Evolutionary conservation across 257 asterid species (phyloP).

Genomic region (Nicotiana benthamiana): DNA sequence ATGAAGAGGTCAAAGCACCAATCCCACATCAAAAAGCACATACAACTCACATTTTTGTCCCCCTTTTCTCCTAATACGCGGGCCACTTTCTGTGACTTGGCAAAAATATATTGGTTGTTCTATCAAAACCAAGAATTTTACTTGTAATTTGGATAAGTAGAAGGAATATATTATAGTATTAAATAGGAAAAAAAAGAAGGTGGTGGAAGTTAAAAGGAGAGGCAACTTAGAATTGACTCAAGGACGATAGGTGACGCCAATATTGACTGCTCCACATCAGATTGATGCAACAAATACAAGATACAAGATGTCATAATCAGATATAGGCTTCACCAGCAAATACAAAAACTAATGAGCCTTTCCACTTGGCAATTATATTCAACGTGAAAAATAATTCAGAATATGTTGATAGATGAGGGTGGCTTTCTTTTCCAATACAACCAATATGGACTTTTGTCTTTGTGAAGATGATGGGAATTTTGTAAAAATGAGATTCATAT

Average conservation of each 20-base stretch:
- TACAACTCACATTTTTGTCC: not conserved
- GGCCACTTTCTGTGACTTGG: not conserved
- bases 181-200: not conserved
- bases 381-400: slow-evolving; percentile 7
- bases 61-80: not conserved
- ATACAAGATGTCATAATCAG: slow-evolving; percentile 13
- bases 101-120: not conserved
- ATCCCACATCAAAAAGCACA: not conserved
- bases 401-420: slow-evolving; percentile 4
- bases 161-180: not conserved
- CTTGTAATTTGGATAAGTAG: not conserved
- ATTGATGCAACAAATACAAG: slow-evolving; percentile 21
- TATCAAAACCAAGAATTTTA: not conserved
- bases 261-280: not conserved
- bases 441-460: slow-evolving; percentile 24
- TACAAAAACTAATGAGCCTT: slow-evolving; percentile 15
- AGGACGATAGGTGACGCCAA: slow-evolving; percentile 5
- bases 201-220: not conserved
- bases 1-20: not conserved
- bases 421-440: slow-evolving; percentile 16
- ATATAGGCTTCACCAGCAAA: slow-evolving; percentile 15
- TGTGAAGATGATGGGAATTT: slow-evolving; percentile 22
- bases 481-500: slow-evolving; percentile 21
- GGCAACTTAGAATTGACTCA: slow-evolving; percentile 14
- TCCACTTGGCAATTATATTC: slow-evolving; percentile 16